These are phyloP conservation scores for Verticillium klebahnii DNA, from an alignment of 2,329 filamentous ascomycete genomes.

Conservation along the genomic window DNA sequence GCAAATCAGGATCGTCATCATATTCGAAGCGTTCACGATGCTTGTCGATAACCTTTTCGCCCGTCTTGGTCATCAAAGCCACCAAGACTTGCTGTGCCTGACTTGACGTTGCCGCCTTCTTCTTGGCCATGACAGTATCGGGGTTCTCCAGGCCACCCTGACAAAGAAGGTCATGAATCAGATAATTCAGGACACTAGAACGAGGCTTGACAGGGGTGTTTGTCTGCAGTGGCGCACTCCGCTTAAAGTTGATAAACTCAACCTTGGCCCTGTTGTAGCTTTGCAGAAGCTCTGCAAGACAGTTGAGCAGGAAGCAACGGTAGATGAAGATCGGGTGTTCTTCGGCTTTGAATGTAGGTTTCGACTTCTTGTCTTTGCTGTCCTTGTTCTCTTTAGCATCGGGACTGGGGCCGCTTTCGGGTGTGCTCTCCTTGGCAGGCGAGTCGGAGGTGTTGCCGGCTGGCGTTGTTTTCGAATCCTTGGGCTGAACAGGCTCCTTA, in stretches of 20 bases:
- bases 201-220: slow-evolving; percentile 91
- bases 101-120: slow-evolving; percentile 76
- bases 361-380: slow-evolving; percentile 62
- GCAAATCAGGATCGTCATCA: slow-evolving; percentile 76
- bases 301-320: slow-evolving; percentile 89
- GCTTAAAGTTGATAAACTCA: slow-evolving; percentile 98
- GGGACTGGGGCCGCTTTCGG: not conserved
- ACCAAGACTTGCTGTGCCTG: slow-evolving; percentile 86
- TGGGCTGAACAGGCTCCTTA: slow-evolving; percentile 53
- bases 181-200: slow-evolving; percentile 87
- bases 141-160: slow-evolving; percentile 59
- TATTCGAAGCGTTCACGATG: slow-evolving; percentile 54
- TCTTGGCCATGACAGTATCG: slow-evolving; percentile 75
- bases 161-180: slow-evolving; percentile 73
- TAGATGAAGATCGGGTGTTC: slow-evolving; percentile 97
- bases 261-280: slow-evolving; percentile 95
- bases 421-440: not conserved
- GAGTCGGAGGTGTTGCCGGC: slow-evolving; percentile 8
- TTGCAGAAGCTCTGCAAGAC: slow-evolving; percentile 81
- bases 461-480: slow-evolving; percentile 32
- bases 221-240: slow-evolving; percentile 77
- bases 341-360: slow-evolving; percentile 79
- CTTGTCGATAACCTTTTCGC: slow-evolving; percentile 64
- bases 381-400: slow-evolving; percentile 24
- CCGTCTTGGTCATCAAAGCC: slow-evolving; percentile 81